phyloP scores from a whole-genome alignment of 805 yeast genomes.

The Saccharomycopsis amapae region DNA sequence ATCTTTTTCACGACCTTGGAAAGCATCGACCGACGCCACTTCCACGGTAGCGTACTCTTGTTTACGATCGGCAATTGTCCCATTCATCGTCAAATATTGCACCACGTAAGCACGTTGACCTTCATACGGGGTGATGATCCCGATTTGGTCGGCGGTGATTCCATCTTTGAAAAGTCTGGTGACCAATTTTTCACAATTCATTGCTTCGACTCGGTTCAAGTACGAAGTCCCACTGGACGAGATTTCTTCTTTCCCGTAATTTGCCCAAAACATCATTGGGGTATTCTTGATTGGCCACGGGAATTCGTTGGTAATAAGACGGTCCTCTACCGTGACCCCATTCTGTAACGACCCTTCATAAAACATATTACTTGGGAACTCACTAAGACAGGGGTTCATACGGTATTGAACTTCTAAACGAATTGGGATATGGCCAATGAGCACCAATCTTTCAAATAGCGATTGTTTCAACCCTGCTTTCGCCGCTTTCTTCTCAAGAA shows the following conservation, averaged over 20 bases:
- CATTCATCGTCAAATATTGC: conserved; percentile 70
- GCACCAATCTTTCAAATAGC: conserved; percentile 75
- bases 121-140: conserved; percentile 90
- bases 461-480: conserved; percentile 85
- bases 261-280: conserved; percentile 97
- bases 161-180: conserved; percentile 72
- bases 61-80: conserved; percentile 46
- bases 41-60: conserved; percentile 67
- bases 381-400: conserved; percentile 86
- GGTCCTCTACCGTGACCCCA: conserved; percentile 75
- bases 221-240: conserved; percentile 75
- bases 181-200: conserved; percentile 75
- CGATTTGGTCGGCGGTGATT: conserved; percentile 72
- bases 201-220: conserved; percentile 82
- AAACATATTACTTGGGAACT: conserved; percentile 84
- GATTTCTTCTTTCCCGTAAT: conserved; percentile 83
- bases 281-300: conserved; percentile 86
- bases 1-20: conserved; percentile 72
- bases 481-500: conserved; percentile 70
- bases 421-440: conserved; percentile 77
- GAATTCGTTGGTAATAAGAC: conserved; percentile 52
- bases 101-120: conserved; percentile 83
- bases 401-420: conserved; percentile 89
- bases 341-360: conserved; percentile 90
- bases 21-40: conserved; percentile 81